Base-by-base conservation (phyloP, 805 yeast species). In the Ogataea minuta region DNA sequence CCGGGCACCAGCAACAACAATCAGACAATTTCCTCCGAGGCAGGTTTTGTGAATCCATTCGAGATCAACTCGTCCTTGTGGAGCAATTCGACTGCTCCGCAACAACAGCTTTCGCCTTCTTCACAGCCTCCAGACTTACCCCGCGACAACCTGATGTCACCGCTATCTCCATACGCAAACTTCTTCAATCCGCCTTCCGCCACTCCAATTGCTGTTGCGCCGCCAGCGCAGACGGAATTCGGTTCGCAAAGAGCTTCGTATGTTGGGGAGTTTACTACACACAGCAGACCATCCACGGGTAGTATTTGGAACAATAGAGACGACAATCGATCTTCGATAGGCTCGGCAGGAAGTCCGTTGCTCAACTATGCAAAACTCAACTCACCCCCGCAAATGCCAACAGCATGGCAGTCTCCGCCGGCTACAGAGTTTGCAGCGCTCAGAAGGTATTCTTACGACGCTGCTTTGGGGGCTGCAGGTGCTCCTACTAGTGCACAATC, bases 361-460 rank as follows among this genome's bases (percentile, higher is more conserved):
- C 31, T 52, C 7, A 38, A 34, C n/a, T 43, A 41, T 20, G 40
- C 54, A 2, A 44, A 26, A 3, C 9, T 44, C 16, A 36, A 44
- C 31, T 42, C 49, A 4, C 54, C 54, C 19, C 44, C 46, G 6
- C 48, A 44, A 30, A 36, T 44, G 6, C 45, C 46, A 13, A 24
- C 36, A 15, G 36, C 41, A 15, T 52, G 58, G 57, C 46, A 42
- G 15, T 48, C 60, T 4, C 56, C 54, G 9, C 58, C 61, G 6
- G 23, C 39, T n/a, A 50, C 56, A 6, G 58, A 53, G 19, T 45
- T 45, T 23, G 43, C 49, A 3, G 48, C 57, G 6, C 36, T 51
- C 20, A 49, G 60, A 43, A 34, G 59, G 11, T 53, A 54, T 26
- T 55, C 61, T 6, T 49, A 52, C 37, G 59, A 55, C 36, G 42